Conservation (phyloP, 2,329 filamentous ascomycete genomes). For the Sarocladium strictum region DNA sequence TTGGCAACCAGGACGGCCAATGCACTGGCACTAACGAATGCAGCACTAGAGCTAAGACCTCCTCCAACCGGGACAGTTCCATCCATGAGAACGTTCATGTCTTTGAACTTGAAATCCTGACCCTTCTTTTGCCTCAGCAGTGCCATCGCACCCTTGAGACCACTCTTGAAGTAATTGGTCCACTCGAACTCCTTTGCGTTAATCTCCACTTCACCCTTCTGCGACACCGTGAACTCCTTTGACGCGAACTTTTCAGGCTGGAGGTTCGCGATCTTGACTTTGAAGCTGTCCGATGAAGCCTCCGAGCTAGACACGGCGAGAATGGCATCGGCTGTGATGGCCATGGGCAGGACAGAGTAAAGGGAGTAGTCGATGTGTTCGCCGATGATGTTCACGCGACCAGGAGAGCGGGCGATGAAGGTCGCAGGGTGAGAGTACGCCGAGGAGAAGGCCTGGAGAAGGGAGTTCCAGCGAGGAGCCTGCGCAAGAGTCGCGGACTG, state of each 20-base stretch:
- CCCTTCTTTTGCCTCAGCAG: conserved; percentile 65
- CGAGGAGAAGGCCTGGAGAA: conserved; percentile 65
- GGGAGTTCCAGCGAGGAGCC: conserved; percentile 65
- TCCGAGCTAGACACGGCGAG: conserved; percentile 63
- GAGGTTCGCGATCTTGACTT: conserved; percentile 75
- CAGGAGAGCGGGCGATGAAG: conserved; percentile 85
- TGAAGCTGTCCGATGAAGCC: conserved; percentile 48
- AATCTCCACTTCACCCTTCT: conserved; percentile 63
- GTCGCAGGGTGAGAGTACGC: conserved; percentile 65
- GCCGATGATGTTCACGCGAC: conserved; percentile 95
- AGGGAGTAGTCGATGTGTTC: conserved; percentile 99
- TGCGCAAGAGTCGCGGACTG: conserved; percentile 63
- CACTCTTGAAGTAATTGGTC: conserved; percentile 98
- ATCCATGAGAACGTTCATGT: conserved; percentile 85
- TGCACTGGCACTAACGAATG: conserved; percentile 85
- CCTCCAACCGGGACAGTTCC: conserved; percentile 89
- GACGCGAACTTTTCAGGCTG: conserved; percentile 68
- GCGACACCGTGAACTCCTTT: conserved; percentile 66
- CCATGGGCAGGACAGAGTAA: conserved; percentile 93
- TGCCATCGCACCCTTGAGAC: conserved; percentile 73
- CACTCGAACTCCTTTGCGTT: conserved; percentile 84
- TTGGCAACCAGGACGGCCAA: conserved; percentile 85
- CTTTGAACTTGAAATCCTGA: conserved; percentile 54
- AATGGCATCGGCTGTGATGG: conserved; percentile 84
- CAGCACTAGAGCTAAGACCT: conserved; percentile 88